These are phyloP conservation scores for Porcisia deanei DNA, from an alignment of 208 protist species.

Conservation along the genomic window DNA sequence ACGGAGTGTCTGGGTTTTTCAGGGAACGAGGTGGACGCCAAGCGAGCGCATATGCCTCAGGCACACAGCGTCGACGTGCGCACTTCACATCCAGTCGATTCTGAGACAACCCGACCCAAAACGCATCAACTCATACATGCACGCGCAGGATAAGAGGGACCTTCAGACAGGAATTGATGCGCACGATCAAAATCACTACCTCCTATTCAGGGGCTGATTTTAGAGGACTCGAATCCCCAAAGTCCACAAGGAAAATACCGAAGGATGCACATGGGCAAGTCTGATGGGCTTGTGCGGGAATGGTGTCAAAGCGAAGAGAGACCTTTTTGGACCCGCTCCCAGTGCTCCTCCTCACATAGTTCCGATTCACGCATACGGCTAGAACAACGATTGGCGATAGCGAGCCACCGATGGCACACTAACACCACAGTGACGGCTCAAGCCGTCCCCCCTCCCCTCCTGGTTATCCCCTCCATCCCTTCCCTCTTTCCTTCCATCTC, in stretches of 20 bases:
- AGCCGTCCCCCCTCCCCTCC: not conserved
- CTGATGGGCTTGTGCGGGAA: not conserved
- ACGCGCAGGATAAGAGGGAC: too few species aligned
- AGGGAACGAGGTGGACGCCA: not conserved
- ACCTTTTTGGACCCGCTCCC: not conserved
- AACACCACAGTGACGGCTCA: not conserved
- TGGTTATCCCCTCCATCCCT: not conserved
- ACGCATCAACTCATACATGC: too few species aligned
- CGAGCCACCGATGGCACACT: not conserved
- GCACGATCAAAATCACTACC: too few species aligned
- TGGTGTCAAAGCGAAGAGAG: too few species aligned
- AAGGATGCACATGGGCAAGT: not conserved
- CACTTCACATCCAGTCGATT: not conserved
- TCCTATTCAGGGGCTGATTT: too few species aligned
- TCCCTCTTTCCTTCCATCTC: not conserved
- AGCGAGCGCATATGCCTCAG: not conserved
- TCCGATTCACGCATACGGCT: not conserved
- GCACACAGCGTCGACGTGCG: not conserved
- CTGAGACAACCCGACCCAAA: not conserved
- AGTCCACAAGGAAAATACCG: too few species aligned
- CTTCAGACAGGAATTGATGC: too few species aligned
- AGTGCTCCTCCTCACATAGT: not conserved
- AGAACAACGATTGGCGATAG: not conserved
- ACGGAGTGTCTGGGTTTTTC: not conserved
- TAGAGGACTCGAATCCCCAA: too few species aligned